phyloP scores from a whole-genome alignment of 306 rosid genomes.

The Prunus mongolica region DNA sequence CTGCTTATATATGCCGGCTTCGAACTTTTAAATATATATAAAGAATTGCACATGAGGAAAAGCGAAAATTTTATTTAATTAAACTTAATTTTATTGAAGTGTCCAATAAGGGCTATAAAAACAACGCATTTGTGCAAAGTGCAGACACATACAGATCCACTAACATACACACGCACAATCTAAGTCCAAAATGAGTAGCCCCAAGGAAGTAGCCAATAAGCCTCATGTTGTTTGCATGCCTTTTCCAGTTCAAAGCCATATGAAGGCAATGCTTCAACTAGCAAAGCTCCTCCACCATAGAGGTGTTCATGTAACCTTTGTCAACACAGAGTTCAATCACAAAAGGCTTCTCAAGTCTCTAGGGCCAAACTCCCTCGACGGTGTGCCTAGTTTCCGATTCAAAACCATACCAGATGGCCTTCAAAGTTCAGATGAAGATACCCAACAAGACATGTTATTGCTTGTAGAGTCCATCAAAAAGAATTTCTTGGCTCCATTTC shows the following conservation, averaged over 20 bases:
- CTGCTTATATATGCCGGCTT: neutral
- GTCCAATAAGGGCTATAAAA: too few species aligned
- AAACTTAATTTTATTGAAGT: too few species aligned
- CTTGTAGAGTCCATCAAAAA: too few species aligned
- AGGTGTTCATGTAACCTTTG: neutral
- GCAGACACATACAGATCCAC: too few species aligned
- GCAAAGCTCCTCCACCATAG: neutral
- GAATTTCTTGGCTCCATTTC: too few species aligned
- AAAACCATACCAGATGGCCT: neutral
- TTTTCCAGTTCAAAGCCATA: neutral
- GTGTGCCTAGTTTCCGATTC: neutral
- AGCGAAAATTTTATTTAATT: too few species aligned
- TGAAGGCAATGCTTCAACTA: neutral
- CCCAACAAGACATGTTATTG: too few species aligned
- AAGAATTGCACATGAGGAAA: too few species aligned
- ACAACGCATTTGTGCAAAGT: too few species aligned
- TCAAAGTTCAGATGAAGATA: neutral
- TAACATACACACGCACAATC: neutral
- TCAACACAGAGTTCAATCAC: neutral
- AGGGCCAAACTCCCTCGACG: neutral
- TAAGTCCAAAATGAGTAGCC: neutral
- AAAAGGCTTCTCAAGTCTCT: neutral
- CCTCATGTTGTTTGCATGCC: neutral
- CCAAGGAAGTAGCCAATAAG: neutral
- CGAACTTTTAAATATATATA: neutral